These are phyloP conservation scores for Alternaria sp. DNA, from an alignment of 2,329 filamentous ascomycete genomes.

Conservation along the genomic window DNA sequence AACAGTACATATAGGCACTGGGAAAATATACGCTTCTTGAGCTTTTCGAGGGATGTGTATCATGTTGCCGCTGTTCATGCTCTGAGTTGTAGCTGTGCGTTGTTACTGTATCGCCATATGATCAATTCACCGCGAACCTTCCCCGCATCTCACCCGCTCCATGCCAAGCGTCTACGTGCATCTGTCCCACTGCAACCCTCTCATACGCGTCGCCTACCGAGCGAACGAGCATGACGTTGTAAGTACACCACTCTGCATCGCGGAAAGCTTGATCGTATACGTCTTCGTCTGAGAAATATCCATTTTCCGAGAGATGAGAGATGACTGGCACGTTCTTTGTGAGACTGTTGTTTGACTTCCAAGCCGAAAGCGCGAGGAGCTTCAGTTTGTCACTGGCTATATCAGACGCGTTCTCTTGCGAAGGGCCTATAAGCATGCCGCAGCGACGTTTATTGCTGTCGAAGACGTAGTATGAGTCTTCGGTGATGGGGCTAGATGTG, in stretches of 20 bases:
- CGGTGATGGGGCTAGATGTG: background rate
- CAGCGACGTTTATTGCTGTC: background rate
- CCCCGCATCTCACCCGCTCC: background rate
- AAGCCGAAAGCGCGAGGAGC: background rate
- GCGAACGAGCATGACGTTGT: conserved; percentile 1
- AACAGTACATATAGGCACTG: background rate
- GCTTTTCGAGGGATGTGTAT: background rate
- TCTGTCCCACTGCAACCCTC: conserved; percentile 1
- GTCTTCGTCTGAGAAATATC: background rate
- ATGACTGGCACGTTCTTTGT: background rate
- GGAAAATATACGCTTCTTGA: background rate
- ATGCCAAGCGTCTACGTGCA: conserved; percentile 5
- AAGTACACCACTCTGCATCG: conserved; percentile 6
- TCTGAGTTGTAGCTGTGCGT: background rate
- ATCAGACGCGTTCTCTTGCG: background rate
- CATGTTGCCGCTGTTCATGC: background rate
- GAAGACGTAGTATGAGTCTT: conserved; percentile 3
- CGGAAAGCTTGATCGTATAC: background rate
- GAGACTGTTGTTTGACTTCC: background rate
- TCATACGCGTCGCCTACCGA: background rate
- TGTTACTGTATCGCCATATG: background rate
- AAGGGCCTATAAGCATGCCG: background rate
- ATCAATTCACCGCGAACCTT: background rate
- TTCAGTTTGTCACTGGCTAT: background rate
- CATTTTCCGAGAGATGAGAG: background rate